These are phyloP conservation scores for Dictyostelium purpureum DNA, from an alignment of 78 protist genomes.

Conservation along the genomic window DNA sequence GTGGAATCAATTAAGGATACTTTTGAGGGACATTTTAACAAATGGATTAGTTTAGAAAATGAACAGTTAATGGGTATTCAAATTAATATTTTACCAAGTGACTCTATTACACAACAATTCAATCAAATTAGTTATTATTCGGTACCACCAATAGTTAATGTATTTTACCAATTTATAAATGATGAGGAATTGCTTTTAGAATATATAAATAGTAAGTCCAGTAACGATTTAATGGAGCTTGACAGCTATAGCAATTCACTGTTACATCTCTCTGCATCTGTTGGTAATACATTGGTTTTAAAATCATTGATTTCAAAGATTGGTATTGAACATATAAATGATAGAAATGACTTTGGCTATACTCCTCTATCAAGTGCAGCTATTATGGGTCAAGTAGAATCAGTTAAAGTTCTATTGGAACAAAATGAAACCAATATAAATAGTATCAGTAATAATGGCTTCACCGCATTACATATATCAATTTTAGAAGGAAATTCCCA, in stretches of 20 bases:
- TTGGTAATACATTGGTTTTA: not conserved
- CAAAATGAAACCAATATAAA: not conserved
- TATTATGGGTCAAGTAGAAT: not conserved
- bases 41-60: no score
- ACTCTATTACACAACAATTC: no score
- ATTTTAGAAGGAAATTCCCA: not conserved
- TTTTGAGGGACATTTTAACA: no score
- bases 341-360: not conserved
- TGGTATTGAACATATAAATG: not conserved
- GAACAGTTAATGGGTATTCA: no score
- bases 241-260: not conserved
- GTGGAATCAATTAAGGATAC: not conserved
- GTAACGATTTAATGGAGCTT: not conserved
- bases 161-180: no score
- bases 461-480: not conserved
- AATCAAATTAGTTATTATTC: no score
- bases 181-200: no score
- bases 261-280: not conserved
- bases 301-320: not conserved
- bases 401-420: not conserved
- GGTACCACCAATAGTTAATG: no score
- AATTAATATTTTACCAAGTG: no score
- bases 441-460: not conserved
- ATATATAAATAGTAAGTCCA: no score
- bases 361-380: constrained; percentile 4